Base-by-base conservation (phyloP, 192 early-diverging fungal species). In the Coemansia sp. region DNA sequence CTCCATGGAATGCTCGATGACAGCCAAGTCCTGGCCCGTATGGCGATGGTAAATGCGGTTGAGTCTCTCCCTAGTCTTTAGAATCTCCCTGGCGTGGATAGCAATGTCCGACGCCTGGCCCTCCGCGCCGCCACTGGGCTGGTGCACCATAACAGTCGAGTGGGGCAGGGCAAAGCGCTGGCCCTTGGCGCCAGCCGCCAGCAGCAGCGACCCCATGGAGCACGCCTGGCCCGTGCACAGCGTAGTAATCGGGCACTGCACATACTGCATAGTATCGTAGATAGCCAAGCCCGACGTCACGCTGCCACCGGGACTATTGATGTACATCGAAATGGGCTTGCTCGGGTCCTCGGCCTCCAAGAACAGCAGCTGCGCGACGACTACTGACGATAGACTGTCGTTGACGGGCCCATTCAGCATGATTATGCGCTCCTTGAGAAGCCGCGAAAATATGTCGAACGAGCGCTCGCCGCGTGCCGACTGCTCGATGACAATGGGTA, bases 71-170 rank as follows among this genome's bases (percentile, higher is more conserved):
- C 95, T 81, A 1, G 94, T 90, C 43, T 92, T 87, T 32, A 99
- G 78, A 38, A 99, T 99, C 82, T 99, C 96, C 6, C 93, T 79
- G 0, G 96, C 96, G 67, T 99, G 97, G 56, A 98, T 99, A 6
- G 94, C 96, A 71, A 99, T 98, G 67, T 99, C 97, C 27, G 90
- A 91, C 0, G 97, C 96, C 77, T 97, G 97, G 25, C 95, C 96
- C 39, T 88, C 82, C 9, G 97, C 95, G 9, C 96, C 96, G 22
- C 97, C 97, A 35, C 90, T 94, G 24, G 97, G 97, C 78, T 99
- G 97, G 73, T 99, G 97, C 47, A 99, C 91, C 97, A 98, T 99
- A 24, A 99, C 90, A 2, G 90, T 86, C 6, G 95, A 89, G 73
- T 99, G 92, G 10, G 96, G 96, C 17, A 99, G 76, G 22, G 94